Conservation (phyloP, 495 filamentous ascomycete species). For the Antarctomyces pellizariae region DNA sequence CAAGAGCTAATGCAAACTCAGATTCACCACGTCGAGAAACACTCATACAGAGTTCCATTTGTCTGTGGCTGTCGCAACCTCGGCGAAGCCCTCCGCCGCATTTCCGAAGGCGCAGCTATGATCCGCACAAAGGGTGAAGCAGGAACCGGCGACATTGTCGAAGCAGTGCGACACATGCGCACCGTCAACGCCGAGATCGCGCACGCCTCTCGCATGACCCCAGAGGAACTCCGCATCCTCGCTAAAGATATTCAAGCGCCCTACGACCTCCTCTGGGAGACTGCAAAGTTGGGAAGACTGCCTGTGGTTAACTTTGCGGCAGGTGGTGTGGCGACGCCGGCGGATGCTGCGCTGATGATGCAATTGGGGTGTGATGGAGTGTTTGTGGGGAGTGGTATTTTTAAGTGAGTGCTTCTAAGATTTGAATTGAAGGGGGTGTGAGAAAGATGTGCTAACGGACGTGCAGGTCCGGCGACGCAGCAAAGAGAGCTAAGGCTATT, state of each 20-base stretch:
- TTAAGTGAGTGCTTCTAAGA: no score
- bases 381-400: conserved; percentile 91
- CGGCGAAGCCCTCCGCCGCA: conserved; percentile 78
- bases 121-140: conserved; percentile 98
- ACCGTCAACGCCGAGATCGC: conserved; percentile 69
- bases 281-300: conserved; percentile 63
- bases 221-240: conserved; percentile 44
- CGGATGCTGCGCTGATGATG: conserved; percentile 98
- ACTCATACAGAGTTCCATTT: conserved; percentile 63
- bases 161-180: conserved; percentile 90
- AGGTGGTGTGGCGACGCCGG: conserved; percentile 88
- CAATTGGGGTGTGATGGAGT: conserved; percentile 95
- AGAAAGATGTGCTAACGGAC: no score
- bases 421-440: no score
- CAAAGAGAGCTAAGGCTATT: conserved; percentile 73
- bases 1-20: no score
- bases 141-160: conserved; percentile 92
- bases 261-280: conserved; percentile 58
- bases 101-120: conserved; percentile 91
- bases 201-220: conserved; percentile 34
- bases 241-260: conserved; percentile 65
- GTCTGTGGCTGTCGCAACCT: conserved; percentile 94
- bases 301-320: conserved; percentile 98
- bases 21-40: conserved; percentile 84
- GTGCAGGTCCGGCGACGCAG: conserved; percentile 66